Base-by-base conservation (phyloP, 495 filamentous ascomycete genomes). In the Poronia punctata region DNA sequence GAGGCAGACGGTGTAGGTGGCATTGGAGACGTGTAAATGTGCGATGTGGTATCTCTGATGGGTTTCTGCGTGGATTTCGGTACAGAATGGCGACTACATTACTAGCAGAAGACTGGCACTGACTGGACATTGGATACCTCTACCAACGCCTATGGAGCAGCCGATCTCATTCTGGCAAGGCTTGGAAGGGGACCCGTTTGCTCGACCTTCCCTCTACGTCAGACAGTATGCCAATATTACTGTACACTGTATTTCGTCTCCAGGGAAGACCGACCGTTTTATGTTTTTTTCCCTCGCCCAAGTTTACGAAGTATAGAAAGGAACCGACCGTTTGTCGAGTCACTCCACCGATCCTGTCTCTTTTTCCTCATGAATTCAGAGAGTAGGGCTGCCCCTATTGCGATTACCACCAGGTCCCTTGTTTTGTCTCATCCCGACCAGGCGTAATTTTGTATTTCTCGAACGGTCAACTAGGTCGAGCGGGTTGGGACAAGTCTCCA, bases 81-180 rank as follows among this genome's bases (percentile, higher is more conserved):
- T 32, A 25, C 38, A 41, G 38, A 32, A 30, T 11, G 15, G 19
- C n/a, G n/a, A n/a, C n/a, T n/a, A n/a, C n/a, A n/a, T n/a, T n/a
- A n/a, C 18, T 33, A 32, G 34, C 27, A 36, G 32, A 23, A 32
- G 27, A 29, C 33, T 42, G 40, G 40, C 17, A 24, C 30, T 42
- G 21, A 21, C n/a, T 19, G 19, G 35, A 15, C 27, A 37, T 28
- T 38, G 35, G 29, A 32, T 32, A n/a, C n/a, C n/a, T n/a, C n/a
- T n/a, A n/a, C n/a, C n/a, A n/a, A n/a, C n/a, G n/a, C n/a, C n/a
- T n/a, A 38, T 38, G 35, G 42, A 36, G 42, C 42, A 32, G 42
- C 37, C 38, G 35, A 45, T 35, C 42, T 45, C 42, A 35, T 45
- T 38, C 34, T 21, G 42, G 42, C 42, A 45, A 45, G 42, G 42